Percentiles rank a stretch among this genome's conserved stretches.
phyloP scores from a whole-genome alignment of 345 rosid species.

The Ceriops decandra region DNA sequence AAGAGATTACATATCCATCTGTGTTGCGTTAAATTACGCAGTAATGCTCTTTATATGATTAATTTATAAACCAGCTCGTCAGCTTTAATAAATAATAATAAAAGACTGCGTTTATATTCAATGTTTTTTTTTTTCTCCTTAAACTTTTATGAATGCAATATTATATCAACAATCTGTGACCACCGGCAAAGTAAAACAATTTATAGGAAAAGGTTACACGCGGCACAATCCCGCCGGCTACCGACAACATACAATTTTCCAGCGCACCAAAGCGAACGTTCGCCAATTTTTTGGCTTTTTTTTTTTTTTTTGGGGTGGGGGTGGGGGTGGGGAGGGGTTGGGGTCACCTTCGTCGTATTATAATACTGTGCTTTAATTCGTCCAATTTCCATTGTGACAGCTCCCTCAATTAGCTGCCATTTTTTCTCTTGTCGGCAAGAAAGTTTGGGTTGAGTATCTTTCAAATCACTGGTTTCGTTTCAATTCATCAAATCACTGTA shows the following conservation, averaged over 20 bases:
- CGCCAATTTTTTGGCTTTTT: neutral
- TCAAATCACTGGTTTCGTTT: neutral
- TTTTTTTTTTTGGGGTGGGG: no score
- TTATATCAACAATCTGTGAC: no score
- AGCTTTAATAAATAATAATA: no score
- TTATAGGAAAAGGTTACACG: slow-evolving; percentile 19
- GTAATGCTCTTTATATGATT: no score
- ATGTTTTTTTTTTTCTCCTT: no score
- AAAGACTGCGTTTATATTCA: no score
- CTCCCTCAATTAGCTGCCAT: neutral
- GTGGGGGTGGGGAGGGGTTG: no score
- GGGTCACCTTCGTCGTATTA: neutral
- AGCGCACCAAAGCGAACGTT: slow-evolving; percentile 35
- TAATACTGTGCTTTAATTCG: slow-evolving; percentile 1
- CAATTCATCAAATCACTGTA: neutral
- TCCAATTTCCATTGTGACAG: neutral
- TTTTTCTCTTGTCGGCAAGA: neutral
- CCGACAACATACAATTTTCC: slow-evolving; percentile 44
- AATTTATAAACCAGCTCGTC: no score
- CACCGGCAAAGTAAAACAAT: no score
- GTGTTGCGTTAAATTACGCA: no score
- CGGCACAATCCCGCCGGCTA: slow-evolving; percentile 46
- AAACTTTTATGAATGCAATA: no score
- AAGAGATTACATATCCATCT: no score
- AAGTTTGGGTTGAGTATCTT: neutral